Evolutionary conservation across 2,329 filamentous ascomycete species (phyloP).

Genomic region (Cladosporium sphaerospermum): DNA sequence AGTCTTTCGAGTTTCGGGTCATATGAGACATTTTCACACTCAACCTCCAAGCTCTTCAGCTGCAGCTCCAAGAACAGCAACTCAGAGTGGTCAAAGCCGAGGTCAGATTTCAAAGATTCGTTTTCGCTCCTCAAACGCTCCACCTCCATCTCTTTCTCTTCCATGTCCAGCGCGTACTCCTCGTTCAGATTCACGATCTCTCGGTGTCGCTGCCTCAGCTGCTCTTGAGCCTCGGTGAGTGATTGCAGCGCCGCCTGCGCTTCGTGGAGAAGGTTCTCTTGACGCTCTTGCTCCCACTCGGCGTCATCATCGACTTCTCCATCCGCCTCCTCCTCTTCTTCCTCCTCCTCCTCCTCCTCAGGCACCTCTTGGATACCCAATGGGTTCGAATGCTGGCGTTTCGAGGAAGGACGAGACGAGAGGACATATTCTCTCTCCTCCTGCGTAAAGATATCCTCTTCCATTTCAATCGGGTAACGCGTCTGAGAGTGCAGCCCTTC

Average conservation of each 20-base stretch:
- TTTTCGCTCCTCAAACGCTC: slow-evolving; percentile 32
- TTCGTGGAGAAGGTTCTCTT: slow-evolving; percentile 13
- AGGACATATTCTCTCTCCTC: slow-evolving; percentile 19
- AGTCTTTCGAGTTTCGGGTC: slow-evolving; percentile 14
- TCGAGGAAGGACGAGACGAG: slow-evolving; percentile 4
- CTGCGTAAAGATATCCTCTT: slow-evolving; percentile 28
- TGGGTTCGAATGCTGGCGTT: background rate
- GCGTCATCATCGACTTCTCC: background rate
- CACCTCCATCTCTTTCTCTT: slow-evolving; percentile 27
- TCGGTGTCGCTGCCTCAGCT: slow-evolving; percentile 28
- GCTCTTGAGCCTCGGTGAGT: slow-evolving; percentile 24
- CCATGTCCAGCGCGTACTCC: slow-evolving; percentile 23
- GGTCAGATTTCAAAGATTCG: slow-evolving; percentile 30
- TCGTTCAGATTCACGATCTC: slow-evolving; percentile 30
- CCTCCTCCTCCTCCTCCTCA: background rate
- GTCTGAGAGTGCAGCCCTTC: slow-evolving; percentile 24
- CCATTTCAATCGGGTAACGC: slow-evolving; percentile 20
- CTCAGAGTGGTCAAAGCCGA: slow-evolving; percentile 34
- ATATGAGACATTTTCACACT: slow-evolving; percentile 20
- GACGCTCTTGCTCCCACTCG: background rate
- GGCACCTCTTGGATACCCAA: background rate
- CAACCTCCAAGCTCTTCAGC: slow-evolving; percentile 32
- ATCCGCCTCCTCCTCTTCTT: background rate
- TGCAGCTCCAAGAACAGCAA: slow-evolving; percentile 36
- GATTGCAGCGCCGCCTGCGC: slow-evolving; percentile 26